These are phyloP conservation scores for Fusarium sp. DNA, from an alignment of 2,329 filamentous ascomycete species.

Conservation along the genomic window DNA sequence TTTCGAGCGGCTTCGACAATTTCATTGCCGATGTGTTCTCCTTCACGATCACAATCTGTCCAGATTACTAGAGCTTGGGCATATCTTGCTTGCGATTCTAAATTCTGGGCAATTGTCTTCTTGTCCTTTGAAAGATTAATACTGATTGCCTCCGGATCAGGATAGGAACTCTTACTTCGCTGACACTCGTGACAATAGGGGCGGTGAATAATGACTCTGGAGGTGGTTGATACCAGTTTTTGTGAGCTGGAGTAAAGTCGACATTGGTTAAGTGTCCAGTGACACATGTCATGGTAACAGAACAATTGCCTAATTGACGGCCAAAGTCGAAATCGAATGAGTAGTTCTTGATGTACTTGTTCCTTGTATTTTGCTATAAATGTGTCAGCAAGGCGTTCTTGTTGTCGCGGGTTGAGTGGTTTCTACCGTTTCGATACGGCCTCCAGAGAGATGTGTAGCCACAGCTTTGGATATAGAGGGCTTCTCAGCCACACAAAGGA, in stretches of 20 bases:
- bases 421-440: conserved; percentile 74
- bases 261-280: conserved; percentile 85
- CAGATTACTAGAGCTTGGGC: conserved; percentile 88
- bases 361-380: conserved; percentile 71
- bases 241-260: conserved; percentile 79
- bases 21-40: conserved; percentile 94
- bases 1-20: conserved; percentile 83
- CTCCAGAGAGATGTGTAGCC: conserved; percentile 86
- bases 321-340: conserved; percentile 90
- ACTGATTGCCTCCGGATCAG: background rate
- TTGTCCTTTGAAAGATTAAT: conserved; percentile 68
- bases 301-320: conserved; percentile 79
- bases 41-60: conserved; percentile 98
- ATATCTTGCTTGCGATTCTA: conserved; percentile 78
- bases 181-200: conserved; percentile 74
- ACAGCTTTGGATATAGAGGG: conserved; percentile 96
- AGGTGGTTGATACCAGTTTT: conserved; percentile 82
- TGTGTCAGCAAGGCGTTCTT: conserved; percentile 33
- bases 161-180: conserved; percentile 63
- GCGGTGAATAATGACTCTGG: conserved; percentile 85
- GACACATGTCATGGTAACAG: conserved; percentile 94
- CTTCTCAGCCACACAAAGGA: conserved; percentile 71
- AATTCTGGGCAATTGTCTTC: conserved; percentile 83
- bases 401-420: background rate
- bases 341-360: conserved; percentile 92